Evolutionary conservation across 371 early-diverging fungal species (phyloP).

Genomic region (Rhizopus delemar): DNA sequence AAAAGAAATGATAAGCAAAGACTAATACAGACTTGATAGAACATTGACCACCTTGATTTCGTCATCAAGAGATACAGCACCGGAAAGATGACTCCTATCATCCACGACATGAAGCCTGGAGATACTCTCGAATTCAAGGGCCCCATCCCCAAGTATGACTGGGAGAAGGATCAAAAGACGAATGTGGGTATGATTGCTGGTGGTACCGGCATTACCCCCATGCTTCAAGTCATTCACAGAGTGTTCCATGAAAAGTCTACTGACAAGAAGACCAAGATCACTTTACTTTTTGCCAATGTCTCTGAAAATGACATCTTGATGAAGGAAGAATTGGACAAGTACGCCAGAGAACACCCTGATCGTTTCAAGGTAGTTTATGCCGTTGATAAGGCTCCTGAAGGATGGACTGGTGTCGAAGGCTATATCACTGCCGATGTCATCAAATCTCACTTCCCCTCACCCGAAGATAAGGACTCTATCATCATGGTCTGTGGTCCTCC

Average conservation of each 20-base stretch:
- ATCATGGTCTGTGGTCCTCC: slow-evolving; percentile 92
- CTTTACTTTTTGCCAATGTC: slow-evolving; percentile 86
- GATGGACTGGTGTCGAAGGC: slow-evolving; percentile 73
- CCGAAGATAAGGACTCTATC: slow-evolving; percentile 56
- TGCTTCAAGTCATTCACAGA: slow-evolving; percentile 77
- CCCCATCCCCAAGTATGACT: slow-evolving; percentile 83
- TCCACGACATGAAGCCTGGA: slow-evolving; percentile 78
- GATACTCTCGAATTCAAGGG: slow-evolving; percentile 89
- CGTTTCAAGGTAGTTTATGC: slow-evolving; percentile 80
- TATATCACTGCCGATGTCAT: slow-evolving; percentile 70
- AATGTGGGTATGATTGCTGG: slow-evolving; percentile 85
- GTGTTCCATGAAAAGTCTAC: slow-evolving; percentile 65
- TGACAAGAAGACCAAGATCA: slow-evolving; percentile 80
- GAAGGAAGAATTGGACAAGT: slow-evolving; percentile 72
- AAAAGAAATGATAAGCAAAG: not conserved
- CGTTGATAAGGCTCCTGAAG: slow-evolving; percentile 70
- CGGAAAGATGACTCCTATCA: slow-evolving; percentile 78
- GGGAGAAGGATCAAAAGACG: slow-evolving; percentile 72
- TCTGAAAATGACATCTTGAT: slow-evolving; percentile 87
- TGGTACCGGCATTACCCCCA: slow-evolving; percentile 95
- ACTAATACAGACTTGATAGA: slow-evolving; percentile 25
- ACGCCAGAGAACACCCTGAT: slow-evolving; percentile 71
- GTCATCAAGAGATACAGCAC: slow-evolving; percentile 79
- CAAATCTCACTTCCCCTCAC: slow-evolving; percentile 64
- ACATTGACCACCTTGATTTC: slow-evolving; percentile 81